Evolutionary conservation across 225 moss, liverwort and hornwort species (phyloP).

Genomic region (Asterella californica): DNA sequence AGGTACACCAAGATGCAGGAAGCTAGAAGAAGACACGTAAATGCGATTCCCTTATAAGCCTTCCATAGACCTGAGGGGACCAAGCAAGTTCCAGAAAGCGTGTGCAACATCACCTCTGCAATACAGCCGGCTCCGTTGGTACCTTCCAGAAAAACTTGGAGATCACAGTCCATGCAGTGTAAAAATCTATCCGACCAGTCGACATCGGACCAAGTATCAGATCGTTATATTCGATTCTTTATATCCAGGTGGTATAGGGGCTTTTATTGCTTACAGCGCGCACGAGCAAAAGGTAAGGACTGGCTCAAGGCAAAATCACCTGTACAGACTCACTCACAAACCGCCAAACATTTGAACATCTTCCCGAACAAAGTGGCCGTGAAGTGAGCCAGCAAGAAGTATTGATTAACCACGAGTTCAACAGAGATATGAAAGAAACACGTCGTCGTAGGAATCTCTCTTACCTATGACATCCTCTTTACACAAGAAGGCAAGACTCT

Average conservation of each 20-base stretch:
- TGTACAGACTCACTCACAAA: no score
- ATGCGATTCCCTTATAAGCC: neutral
- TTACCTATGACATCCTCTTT: slow-evolving; percentile 51
- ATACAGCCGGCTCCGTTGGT: slow-evolving; percentile 32
- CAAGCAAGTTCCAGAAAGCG: neutral
- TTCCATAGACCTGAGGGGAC: neutral
- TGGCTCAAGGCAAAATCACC: neutral
- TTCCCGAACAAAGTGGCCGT: neutral
- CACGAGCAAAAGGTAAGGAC: neutral
- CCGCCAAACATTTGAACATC: neutral
- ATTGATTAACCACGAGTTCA: neutral
- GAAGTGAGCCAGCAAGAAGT: neutral
- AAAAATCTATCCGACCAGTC: slow-evolving; percentile 35
- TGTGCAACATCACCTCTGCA: slow-evolving; percentile 31
- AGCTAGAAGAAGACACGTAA: neutral
- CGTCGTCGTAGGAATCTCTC: neutral
- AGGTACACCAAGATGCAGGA: neutral
- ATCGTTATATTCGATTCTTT: neutral
- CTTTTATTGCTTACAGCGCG: neutral
- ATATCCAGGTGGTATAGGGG: neutral
- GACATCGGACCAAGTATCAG: neutral
- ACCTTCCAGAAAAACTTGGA: slow-evolving; percentile 31
- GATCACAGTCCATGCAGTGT: slow-evolving; percentile 51
- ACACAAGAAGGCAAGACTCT: slow-evolving; percentile 47
- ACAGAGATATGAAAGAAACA: neutral